Evolutionary conservation across 1,284 basidiomycete species (phyloP).

Genomic region (Tilletia walkeri): DNA sequence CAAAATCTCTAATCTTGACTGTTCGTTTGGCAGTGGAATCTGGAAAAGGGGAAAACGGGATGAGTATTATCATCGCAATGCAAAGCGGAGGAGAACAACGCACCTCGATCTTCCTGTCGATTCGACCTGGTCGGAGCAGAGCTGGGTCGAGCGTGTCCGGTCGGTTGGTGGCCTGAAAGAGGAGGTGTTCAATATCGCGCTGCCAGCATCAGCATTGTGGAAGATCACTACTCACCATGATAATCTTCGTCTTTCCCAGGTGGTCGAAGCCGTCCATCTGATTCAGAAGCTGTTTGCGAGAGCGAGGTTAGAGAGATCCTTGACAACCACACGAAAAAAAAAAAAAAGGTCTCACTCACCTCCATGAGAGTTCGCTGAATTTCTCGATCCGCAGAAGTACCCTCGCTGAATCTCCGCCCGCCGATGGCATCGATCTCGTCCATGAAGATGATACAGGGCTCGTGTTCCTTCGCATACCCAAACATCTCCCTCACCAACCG

Average conservation of each 20-base stretch:
- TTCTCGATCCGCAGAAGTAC: constrained; percentile 95
- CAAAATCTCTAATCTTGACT: constrained; percentile 86
- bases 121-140: constrained; percentile 86
- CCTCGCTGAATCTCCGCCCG: constrained; percentile 88
- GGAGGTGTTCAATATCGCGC: neutral
- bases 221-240: constrained; percentile 65
- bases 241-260: constrained; percentile 90
- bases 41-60: neutral
- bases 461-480: constrained; percentile 92
- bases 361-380: constrained; percentile 99
- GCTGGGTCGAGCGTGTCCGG: constrained; percentile 85
- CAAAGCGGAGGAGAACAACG: neutral
- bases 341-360: constrained; percentile 3
- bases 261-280: constrained; percentile 99
- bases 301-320: neutral
- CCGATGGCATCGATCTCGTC: constrained; percentile 74
- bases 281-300: constrained; percentile 69
- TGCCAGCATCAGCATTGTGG: neutral
- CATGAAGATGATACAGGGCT: constrained; percentile 98
- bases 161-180: constrained; percentile 46
- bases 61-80: neutral
- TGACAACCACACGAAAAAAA: neutral
- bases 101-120: constrained; percentile 91
- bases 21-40: constrained; percentile 95
- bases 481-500: constrained; percentile 96